A percentile compares a stretch with the other conserved stretches of the same genome.
Conservation (phyloP, 768 basidiomycete species). For the Calocera cornea region DNA sequence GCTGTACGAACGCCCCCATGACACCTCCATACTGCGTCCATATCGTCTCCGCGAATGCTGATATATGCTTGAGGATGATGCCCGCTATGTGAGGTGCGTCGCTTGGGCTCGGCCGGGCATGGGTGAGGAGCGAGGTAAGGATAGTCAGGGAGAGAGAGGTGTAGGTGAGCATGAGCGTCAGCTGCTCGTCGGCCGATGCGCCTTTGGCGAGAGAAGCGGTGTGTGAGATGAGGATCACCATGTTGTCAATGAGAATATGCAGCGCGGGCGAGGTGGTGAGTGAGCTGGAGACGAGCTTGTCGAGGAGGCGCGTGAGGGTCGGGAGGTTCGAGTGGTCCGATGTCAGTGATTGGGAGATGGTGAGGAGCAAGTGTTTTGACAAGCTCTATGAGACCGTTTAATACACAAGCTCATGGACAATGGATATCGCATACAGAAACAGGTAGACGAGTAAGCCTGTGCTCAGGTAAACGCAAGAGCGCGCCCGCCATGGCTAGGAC, state of each 20-base stretch:
- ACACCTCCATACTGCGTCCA: neutral
- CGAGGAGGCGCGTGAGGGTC: neutral
- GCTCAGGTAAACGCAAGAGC: neutral
- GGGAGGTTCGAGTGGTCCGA: neutral
- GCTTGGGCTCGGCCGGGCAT: neutral
- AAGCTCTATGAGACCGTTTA: neutral
- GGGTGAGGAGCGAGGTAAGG: neutral
- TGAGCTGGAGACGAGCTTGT: neutral
- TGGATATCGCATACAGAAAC: neutral
- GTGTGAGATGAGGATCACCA: neutral
- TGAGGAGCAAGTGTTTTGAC: neutral
- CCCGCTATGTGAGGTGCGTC: neutral
- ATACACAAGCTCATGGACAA: neutral
- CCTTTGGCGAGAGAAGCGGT: neutral
- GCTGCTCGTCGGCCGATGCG: neutral
- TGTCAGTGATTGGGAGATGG: neutral
- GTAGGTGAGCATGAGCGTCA: neutral
- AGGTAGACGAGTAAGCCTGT: neutral
- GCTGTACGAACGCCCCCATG: neutral
- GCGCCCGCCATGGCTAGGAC: neutral
- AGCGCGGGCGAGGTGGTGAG: neutral
- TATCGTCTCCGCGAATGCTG: neutral
- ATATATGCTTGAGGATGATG: neutral
- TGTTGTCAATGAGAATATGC: neutral
- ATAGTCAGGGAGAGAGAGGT: neutral